Evolutionary conservation across 2,329 filamentous ascomycete genomes (phyloP).

Genomic region (Stenocarpella maydis): DNA sequence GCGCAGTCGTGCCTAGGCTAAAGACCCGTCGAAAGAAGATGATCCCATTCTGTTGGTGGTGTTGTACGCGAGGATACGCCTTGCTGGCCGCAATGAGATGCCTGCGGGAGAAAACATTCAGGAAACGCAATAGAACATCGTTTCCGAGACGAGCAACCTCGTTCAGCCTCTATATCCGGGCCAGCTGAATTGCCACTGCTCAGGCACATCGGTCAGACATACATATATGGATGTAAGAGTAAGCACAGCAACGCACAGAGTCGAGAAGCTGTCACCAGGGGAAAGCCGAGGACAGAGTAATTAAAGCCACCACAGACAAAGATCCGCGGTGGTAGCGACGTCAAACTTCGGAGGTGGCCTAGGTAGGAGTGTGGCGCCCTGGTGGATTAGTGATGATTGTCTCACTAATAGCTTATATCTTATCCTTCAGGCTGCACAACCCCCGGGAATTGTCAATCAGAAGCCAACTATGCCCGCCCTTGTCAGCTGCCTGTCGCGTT

Average conservation of each 20-base stretch:
- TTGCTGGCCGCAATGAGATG: not conserved
- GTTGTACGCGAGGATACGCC: not conserved
- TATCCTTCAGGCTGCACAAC: not conserved
- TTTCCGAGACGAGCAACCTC: not conserved
- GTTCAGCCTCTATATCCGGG: not conserved
- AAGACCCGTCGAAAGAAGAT: not conserved
- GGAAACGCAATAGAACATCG: too few relatives aligned
- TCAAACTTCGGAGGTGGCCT: not conserved
- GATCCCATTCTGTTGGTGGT: too few relatives aligned
- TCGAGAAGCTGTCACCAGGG: not conserved
- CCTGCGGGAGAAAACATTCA: not conserved
- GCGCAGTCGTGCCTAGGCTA: not conserved
- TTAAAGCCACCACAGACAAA: not conserved
- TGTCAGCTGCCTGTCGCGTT: not conserved
- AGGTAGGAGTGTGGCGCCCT: not conserved
- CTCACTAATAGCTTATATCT: conserved; percentile 1
- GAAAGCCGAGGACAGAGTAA: not conserved
- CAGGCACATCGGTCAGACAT: not conserved
- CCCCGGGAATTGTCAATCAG: not conserved
- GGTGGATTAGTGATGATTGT: not conserved
- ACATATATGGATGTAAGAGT: not conserved
- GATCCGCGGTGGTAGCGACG: not conserved
- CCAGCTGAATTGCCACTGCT: not conserved
- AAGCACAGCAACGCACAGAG: not conserved
- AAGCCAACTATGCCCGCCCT: not conserved